Evolutionary conservation across 2,329 filamentous ascomycete species (phyloP).

Genomic region (Fusarium sp.): DNA sequence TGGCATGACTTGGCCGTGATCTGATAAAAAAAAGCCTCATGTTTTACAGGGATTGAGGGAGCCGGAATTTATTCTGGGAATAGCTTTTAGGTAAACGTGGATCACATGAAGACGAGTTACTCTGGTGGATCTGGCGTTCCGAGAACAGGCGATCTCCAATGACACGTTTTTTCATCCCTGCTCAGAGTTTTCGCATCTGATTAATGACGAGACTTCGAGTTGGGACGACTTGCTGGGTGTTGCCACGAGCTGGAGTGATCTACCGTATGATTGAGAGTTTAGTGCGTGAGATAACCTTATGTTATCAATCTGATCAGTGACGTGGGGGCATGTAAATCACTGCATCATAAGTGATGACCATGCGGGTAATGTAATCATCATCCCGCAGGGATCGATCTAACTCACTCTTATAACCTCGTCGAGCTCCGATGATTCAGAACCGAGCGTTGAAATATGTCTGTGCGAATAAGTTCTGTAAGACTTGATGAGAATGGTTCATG

Average conservation of each 20-base stretch:
- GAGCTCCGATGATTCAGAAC: rapidly evolving
- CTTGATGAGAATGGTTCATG: not conserved
- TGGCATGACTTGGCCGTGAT: not conserved
- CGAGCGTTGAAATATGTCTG: not conserved
- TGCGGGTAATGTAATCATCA: no score
- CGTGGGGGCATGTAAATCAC: not conserved
- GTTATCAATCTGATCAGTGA: not conserved
- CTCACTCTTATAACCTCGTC: no score
- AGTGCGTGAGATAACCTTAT: not conserved
- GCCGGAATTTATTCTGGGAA: not conserved
- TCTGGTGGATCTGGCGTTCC: not conserved
- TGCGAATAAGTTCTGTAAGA: rapidly evolving
- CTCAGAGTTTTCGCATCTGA: not conserved
- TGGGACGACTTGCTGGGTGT: not conserved
- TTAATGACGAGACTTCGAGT: not conserved
- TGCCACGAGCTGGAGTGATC: not conserved
- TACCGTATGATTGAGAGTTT: not conserved
- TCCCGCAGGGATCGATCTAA: no score
- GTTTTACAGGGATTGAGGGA: not conserved
- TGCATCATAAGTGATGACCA: rapidly evolving
- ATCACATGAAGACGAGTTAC: not conserved
- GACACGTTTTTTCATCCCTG: not conserved
- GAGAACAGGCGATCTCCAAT: not conserved
- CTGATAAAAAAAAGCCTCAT: not conserved
- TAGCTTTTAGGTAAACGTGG: not conserved